Conservation (phyloP, 1,284 basidiomycete genomes). For the Ganoderma boninense region DNA sequence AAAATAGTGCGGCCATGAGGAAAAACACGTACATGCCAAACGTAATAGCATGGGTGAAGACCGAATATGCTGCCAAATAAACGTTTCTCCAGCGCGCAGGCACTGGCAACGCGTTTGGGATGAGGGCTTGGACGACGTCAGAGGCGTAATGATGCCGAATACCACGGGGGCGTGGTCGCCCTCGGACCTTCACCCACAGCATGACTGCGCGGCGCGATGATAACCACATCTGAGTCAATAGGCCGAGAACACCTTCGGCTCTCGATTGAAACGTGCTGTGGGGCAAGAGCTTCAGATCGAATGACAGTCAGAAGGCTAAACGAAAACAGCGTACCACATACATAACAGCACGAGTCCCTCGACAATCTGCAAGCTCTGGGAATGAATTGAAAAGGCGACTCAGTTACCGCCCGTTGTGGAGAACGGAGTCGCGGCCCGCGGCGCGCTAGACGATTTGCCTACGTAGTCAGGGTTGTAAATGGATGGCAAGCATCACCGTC, state of each 20-base stretch:
- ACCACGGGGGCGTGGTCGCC: background rate
- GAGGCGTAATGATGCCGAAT: background rate
- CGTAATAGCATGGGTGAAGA: background rate
- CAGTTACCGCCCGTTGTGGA: constrained; percentile 29
- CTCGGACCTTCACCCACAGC: background rate
- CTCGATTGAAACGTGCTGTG: constrained; percentile 30
- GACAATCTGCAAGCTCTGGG: constrained; percentile 25
- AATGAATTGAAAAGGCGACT: constrained; percentile 27
- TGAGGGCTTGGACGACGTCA: background rate
- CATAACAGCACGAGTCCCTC: constrained; percentile 26
- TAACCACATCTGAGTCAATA: constrained; percentile 10
- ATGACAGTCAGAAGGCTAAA: background rate
- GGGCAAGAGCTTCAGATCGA: background rate
- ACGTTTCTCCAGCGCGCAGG: background rate
- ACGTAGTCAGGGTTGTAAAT: no score
- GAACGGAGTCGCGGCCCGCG: constrained; percentile 27
- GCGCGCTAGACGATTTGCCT: constrained; percentile 30
- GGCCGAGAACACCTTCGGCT: constrained; percentile 25
- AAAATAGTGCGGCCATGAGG: background rate
- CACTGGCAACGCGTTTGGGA: background rate
- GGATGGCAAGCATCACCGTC: background rate
- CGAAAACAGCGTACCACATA: constrained; percentile 13
- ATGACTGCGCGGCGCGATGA: background rate
- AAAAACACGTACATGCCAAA: background rate
- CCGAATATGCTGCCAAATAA: background rate